These are phyloP conservation scores for Colletotrichum sp. DNA, from an alignment of 2,329 filamentous ascomycete species.

Conservation along the genomic window DNA sequence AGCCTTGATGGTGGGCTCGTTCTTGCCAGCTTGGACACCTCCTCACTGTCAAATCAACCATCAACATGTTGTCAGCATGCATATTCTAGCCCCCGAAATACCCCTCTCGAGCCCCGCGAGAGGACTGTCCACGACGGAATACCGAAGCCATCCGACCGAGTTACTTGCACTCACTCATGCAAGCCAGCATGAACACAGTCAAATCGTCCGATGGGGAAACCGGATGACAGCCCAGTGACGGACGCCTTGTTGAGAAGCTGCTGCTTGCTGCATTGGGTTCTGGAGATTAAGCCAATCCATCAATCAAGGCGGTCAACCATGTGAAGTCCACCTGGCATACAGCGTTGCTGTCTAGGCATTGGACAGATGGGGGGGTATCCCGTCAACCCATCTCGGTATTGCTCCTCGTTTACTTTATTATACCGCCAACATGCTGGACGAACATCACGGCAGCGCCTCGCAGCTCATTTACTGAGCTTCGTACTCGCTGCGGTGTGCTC, in stretches of 20 bases:
- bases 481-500: background rate
- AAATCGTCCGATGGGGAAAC: background rate
- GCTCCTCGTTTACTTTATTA: background rate
- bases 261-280: background rate
- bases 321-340: background rate
- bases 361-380: background rate
- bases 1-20: background rate
- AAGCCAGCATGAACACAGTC: background rate
- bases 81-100: background rate
- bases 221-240: background rate
- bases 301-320: background rate
- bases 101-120: background rate
- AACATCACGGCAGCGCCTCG: conserved; percentile 6
- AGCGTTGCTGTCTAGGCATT: background rate
- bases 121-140: background rate
- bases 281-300: background rate
- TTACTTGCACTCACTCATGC: background rate
- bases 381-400: background rate
- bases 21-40: background rate
- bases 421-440: background rate
- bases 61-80: conserved; percentile 2
- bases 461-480: conserved; percentile 5
- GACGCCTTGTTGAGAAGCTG: background rate
- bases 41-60: background rate
- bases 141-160: background rate